Percentiles rank a stretch among this genome's conserved stretches.
phyloP scores from a whole-genome alignment of 1,284 basidiomycete species.

The Pseudozyma tsukubaensis region DNA sequence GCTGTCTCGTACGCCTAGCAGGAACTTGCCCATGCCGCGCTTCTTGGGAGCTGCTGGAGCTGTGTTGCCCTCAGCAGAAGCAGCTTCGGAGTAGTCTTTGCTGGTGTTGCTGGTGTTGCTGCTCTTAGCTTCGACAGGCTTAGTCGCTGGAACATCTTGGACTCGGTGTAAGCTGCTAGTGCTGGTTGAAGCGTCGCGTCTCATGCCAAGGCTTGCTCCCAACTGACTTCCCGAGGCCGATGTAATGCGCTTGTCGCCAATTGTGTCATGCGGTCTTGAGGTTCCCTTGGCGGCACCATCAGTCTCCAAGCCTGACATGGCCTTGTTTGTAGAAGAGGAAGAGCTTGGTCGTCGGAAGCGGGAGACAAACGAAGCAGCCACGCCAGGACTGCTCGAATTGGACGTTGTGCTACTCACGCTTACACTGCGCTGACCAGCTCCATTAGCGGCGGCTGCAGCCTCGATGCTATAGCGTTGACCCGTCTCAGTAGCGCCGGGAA shows the following conservation, averaged over 20 bases:
- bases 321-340: constrained; percentile 31
- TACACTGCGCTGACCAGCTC: constrained; percentile 28
- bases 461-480: constrained; percentile 1
- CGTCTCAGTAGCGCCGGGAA: neutral
- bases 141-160: neutral
- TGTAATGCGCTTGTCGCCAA: constrained; percentile 1
- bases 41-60: constrained; percentile 26
- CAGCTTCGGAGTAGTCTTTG: neutral
- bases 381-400: constrained; percentile 24
- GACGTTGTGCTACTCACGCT: constrained; percentile 26
- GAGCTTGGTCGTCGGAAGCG: constrained; percentile 49
- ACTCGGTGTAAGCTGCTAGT: constrained; percentile 28
- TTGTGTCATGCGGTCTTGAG: no score
- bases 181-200: constrained; percentile 35
- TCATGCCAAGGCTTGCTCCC: constrained; percentile 15
- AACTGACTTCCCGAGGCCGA: neutral
- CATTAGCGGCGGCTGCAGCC: constrained; percentile 1
- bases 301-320: neutral
- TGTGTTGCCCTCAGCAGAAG: neutral
- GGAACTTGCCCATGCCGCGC: constrained; percentile 46
- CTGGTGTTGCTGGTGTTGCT: constrained; percentile 6
- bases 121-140: constrained; percentile 3
- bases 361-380: constrained; percentile 38
- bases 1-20: constrained; percentile 44
- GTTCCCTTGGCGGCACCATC: neutral